Percentiles rank a stretch among this genome's conserved stretches.
Conservation (phyloP, 371 early-diverging fungal genomes). For the Lichtheimia corymbifera region DNA sequence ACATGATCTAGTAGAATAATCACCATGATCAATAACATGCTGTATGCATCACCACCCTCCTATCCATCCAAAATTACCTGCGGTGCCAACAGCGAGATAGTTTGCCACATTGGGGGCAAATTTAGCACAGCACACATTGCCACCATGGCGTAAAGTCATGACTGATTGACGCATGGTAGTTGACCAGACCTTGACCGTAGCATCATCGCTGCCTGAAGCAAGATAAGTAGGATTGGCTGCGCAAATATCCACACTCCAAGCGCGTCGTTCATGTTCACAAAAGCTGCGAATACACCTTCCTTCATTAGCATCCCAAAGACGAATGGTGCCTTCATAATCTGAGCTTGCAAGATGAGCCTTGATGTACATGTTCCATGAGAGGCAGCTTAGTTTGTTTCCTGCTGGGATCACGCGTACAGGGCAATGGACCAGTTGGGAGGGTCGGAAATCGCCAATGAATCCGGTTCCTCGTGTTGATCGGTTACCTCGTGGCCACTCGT, state of each 20-base stretch:
- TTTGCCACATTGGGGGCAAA: slow-evolving; percentile 79
- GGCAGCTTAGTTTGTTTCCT: slow-evolving; percentile 73
- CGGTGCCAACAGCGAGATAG: slow-evolving; percentile 85
- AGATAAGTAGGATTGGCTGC: slow-evolving; percentile 72
- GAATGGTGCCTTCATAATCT: slow-evolving; percentile 89
- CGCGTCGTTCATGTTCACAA: slow-evolving; percentile 87
- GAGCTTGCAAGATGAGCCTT: slow-evolving; percentile 81
- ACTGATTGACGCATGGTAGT: slow-evolving; percentile 67
- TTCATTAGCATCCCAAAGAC: slow-evolving; percentile 79
- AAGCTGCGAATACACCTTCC: slow-evolving; percentile 62
- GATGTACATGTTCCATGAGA: slow-evolving; percentile 86
- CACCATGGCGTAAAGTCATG: slow-evolving; percentile 77
- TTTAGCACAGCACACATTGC: slow-evolving; percentile 90
- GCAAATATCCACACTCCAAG: slow-evolving; percentile 90
- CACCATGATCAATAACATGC: background rate
- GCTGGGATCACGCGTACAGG: slow-evolving; percentile 67
- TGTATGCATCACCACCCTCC: background rate
- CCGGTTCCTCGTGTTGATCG: background rate
- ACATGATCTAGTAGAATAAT: slow-evolving; percentile 73
- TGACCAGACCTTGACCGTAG: slow-evolving; percentile 89
- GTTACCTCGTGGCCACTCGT: slow-evolving; percentile 2
- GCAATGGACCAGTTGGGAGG: slow-evolving; percentile 49
- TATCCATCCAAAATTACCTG: slow-evolving; percentile 50
- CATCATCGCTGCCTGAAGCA: slow-evolving; percentile 90
- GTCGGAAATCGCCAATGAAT: slow-evolving; percentile 10